A percentile compares a stretch with the other conserved stretches of the same genome.
phyloP scores from a whole-genome alignment of 2,329 filamentous ascomycete species.

The Gnomoniopsis smithogilvyi region DNA sequence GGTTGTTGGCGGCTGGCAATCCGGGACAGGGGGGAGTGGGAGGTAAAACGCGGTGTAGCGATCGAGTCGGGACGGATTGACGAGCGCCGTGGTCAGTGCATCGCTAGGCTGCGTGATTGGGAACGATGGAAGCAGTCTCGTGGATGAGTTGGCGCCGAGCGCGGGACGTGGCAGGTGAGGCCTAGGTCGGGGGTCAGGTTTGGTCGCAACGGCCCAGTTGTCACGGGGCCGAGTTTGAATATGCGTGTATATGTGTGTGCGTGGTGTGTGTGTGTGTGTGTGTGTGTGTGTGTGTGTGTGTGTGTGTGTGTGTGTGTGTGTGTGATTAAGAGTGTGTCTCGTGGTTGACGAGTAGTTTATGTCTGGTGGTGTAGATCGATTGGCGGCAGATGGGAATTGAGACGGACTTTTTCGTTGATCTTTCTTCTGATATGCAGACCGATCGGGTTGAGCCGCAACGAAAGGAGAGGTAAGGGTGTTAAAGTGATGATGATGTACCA shows the following conservation, averaged over 20 bases:
- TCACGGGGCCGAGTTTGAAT: not conserved
- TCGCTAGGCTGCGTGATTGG: conserved; percentile 5
- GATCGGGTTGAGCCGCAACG: too few relatives aligned
- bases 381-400: not conserved
- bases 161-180: conserved; percentile 9
- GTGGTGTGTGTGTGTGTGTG: too few relatives aligned
- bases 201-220: not conserved
- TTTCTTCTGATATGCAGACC: too few relatives aligned
- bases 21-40: not conserved
- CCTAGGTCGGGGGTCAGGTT: not conserved
- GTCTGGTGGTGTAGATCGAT: not conserved
- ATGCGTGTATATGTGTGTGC: too few relatives aligned
- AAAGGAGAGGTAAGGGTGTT: too few relatives aligned
- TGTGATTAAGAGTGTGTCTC: not conserved
- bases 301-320: too few relatives aligned
- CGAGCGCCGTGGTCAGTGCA: conserved; percentile 16
- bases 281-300: too few relatives aligned
- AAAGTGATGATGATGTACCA: too few relatives aligned
- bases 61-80: not conserved
- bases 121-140: not conserved
- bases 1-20: not conserved
- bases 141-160: not conserved
- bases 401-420: too few relatives aligned
- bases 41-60: conserved; percentile 5
- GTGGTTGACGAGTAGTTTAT: not conserved